A percentile compares a stretch with the other conserved stretches of the same genome.
Evolutionary conservation across 352 stramenopile species (phyloP).

Genomic region (Phytophthora multivora): DNA sequence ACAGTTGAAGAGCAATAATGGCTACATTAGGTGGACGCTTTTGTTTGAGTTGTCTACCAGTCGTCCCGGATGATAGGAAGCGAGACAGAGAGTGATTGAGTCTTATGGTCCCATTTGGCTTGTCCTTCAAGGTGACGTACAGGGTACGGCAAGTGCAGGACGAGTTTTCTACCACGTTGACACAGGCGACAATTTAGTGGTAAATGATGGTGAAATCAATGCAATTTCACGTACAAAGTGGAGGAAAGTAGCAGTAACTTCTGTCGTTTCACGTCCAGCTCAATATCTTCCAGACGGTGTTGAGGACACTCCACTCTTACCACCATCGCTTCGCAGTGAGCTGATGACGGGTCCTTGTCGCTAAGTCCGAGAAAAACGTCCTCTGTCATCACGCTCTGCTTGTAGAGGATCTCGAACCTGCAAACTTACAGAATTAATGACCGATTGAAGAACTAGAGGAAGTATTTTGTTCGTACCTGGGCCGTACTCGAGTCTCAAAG

Average conservation of each 20-base stretch:
- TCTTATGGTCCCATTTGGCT: slow-evolving; percentile 71
- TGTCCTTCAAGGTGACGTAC: slow-evolving; percentile 72
- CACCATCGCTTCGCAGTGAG: slow-evolving; percentile 82
- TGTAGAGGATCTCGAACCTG: slow-evolving; percentile 87
- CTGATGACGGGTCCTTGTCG: slow-evolving; percentile 84
- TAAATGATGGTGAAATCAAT: neutral
- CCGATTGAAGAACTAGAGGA: neutral
- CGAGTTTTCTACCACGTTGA: slow-evolving; percentile 56
- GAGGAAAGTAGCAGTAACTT: slow-evolving; percentile 75
- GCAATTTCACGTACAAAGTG: slow-evolving; percentile 43
- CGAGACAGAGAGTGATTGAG: slow-evolving; percentile 57
- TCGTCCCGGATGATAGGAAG: slow-evolving; percentile 80
- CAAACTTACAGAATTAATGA: neutral
- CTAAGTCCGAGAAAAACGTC: slow-evolving; percentile 84
- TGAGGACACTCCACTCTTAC: slow-evolving; percentile 71
- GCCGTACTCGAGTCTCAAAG: slow-evolving; percentile 57
- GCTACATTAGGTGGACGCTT: slow-evolving; percentile 7
- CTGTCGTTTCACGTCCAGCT: slow-evolving; percentile 81
- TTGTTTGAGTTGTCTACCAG: slow-evolving; percentile 39
- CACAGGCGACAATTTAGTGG: neutral
- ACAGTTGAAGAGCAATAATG: slow-evolving; percentile 10
- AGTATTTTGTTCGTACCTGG: slow-evolving; percentile 45
- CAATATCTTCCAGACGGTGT: slow-evolving; percentile 73
- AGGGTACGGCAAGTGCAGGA: slow-evolving; percentile 72
- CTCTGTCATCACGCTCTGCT: slow-evolving; percentile 88